Evolutionary conservation across 805 yeast species (phyloP).

Genomic region (Clavispora asparagi): DNA sequence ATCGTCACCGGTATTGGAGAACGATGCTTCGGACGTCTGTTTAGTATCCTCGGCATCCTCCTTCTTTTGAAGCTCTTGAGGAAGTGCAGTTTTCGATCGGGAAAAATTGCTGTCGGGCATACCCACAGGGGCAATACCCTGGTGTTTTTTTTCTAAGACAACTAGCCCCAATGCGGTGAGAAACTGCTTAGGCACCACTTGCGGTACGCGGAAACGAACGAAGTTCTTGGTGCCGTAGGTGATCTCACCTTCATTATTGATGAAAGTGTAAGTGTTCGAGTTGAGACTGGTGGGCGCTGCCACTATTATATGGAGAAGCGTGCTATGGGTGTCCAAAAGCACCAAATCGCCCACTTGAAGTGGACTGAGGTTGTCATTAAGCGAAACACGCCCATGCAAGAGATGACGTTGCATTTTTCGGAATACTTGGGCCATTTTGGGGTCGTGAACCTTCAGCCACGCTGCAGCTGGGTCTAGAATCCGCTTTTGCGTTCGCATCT

Average conservation of each 20-base stretch:
- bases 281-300: slow-evolving; percentile 44
- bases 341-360: slow-evolving; percentile 61
- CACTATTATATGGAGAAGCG: slow-evolving; percentile 50
- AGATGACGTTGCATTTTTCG: slow-evolving; percentile 2
- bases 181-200: slow-evolving; percentile 40
- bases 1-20: slow-evolving; percentile 12
- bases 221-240: slow-evolving; percentile 39
- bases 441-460: slow-evolving; percentile 6
- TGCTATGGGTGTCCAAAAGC: slow-evolving; percentile 40
- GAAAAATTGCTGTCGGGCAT: slow-evolving; percentile 27
- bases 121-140: slow-evolving; percentile 35
- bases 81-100: slow-evolving; percentile 10
- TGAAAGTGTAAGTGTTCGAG: slow-evolving; percentile 54
- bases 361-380: slow-evolving; percentile 5
- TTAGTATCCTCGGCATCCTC: slow-evolving; percentile 4
- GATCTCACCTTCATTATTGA: slow-evolving; percentile 54
- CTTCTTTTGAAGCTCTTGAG: slow-evolving; percentile 1
- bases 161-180: slow-evolving; percentile 25
- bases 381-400: slow-evolving; percentile 4
- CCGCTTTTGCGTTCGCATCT: slow-evolving; percentile 5
- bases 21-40: background rate
- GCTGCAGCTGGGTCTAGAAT: slow-evolving; percentile 5
- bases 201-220: slow-evolving; percentile 52
- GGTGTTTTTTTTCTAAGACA: slow-evolving; percentile 23
- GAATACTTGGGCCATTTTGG: background rate